Conservation (phyloP, 352 stramenopile genomes). For the Phytophthora parvispora region DNA sequence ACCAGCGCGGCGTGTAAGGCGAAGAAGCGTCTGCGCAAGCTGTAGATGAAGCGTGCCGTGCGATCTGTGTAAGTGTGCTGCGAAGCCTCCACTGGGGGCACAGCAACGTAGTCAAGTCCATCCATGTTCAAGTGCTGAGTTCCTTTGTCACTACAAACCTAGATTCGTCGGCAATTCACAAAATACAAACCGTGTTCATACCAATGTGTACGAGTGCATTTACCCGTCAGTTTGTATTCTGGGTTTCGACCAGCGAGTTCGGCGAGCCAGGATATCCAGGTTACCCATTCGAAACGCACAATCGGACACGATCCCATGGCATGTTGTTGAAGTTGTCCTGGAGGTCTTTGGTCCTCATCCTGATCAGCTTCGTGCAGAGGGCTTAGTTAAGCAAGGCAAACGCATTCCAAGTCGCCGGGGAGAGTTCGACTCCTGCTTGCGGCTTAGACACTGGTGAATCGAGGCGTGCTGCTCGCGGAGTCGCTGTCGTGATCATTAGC, state of each 20-base stretch:
- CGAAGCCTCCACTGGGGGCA: neutral
- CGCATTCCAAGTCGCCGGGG: too few species aligned
- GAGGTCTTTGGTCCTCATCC: neutral
- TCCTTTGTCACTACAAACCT: neutral
- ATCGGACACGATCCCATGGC: neutral
- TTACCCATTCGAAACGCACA: too few species aligned
- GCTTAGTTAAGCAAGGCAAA: too few species aligned
- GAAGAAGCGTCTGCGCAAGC: constrained; percentile 34
- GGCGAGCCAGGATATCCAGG: neutral
- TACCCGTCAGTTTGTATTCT: too few species aligned
- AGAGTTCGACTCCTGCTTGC: neutral
- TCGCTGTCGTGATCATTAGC: neutral
- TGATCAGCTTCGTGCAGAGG: neutral
- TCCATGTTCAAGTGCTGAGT: neutral
- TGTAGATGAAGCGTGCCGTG: constrained; percentile 17
- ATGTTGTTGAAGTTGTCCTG: constrained; percentile 17
- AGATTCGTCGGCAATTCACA: constrained; percentile 1
- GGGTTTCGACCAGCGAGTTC: too few species aligned
- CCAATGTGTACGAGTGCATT: neutral
- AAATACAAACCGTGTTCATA: neutral
- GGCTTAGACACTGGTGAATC: neutral
- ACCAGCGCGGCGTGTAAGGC: constrained; percentile 20
- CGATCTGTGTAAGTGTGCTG: neutral
- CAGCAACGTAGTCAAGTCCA: neutral
- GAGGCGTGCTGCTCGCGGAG: neutral